Evolutionary conservation across 495 filamentous ascomycete species (phyloP), one percentile per base, ranked within the genome.

Genomic region (Ascobolus immersus): DNA sequence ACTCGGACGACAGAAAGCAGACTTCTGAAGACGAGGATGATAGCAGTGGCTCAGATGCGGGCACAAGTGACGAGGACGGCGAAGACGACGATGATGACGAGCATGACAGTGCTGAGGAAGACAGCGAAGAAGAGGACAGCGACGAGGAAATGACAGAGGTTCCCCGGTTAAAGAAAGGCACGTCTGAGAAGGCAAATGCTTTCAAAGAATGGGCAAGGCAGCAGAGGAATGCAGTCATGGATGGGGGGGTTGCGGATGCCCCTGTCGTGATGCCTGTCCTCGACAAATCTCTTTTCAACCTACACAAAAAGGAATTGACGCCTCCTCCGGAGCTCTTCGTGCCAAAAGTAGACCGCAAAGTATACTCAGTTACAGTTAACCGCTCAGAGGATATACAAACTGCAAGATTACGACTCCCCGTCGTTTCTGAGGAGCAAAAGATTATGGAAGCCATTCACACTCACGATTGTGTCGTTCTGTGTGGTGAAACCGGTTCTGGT

Each of bases 361-460:
- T 72, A 2, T 86, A 65, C 47, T 74, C 63, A 42, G 72, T 93
- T 15, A 43, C 60, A 2, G 74, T 96, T 3, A 54, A 69, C 17
- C 67, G 89, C 34, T 50, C 65, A 11, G 53, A 64, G 7, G 71
- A 75, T 2, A 77, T 94, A 11, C 77, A 92, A 47, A 61, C 63
- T 22, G 64, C 66, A 6, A 72, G 86, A 22, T 55, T 81, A n/a
- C 64, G 71, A 15, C 58, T 96, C 20, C 86, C 86, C 0, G 73
- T 96, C 4, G 80, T 92, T 18, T 75, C 76, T 1, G 86, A 94
- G 46, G 86, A 96, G 47, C 86, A 94, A 44, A 81, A 75, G 43
- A 90, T 96, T 15, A 96, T 96, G 86, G 86, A 96, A 57, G 80
- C 82, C 3, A 80, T 94, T 12, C 68, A 89, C 48, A 78, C 82